These are phyloP conservation scores for Yamadazyma insecticola DNA, from an alignment of 805 yeast genomes.

Conservation along the genomic window DNA sequence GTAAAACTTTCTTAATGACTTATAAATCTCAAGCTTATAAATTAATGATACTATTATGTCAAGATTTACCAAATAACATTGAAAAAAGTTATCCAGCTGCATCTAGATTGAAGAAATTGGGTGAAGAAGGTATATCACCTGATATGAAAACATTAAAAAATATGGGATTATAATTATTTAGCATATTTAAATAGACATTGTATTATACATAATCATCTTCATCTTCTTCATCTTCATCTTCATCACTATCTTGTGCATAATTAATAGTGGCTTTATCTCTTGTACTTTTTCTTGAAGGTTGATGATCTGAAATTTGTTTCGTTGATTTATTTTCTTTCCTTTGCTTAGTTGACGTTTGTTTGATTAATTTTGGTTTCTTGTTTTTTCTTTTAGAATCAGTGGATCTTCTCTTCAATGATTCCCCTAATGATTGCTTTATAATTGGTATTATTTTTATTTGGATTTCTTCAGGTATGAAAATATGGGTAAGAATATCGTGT, in stretches of 20 bases:
- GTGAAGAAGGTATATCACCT: conserved; percentile 66
- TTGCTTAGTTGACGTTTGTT: conserved; percentile 20
- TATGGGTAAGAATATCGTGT: conserved; percentile 48
- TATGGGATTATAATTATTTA: conserved; percentile 26
- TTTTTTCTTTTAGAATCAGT: not conserved
- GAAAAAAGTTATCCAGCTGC: conserved; percentile 68
- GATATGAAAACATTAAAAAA: conserved; percentile 46
- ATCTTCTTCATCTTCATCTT: conserved; percentile 9
- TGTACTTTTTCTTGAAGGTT: conserved; percentile 41
- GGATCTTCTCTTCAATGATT: not conserved
- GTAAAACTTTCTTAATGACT: conserved; percentile 44
- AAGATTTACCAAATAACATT: conserved; percentile 3
- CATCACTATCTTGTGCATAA: conserved; percentile 26
- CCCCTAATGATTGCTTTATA: conserved; percentile 20
- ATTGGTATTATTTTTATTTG: conserved; percentile 29
- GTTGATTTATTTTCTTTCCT: conserved; percentile 19
- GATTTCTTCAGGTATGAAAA: conserved; percentile 50
- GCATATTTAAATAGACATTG: not conserved
- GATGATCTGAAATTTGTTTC: conserved; percentile 6
- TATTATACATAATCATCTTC: not conserved
- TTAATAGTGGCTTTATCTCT: conserved; percentile 29
- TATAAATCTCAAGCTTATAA: conserved; percentile 74
- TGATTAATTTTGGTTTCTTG: conserved; percentile 5
- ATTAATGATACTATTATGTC: conserved; percentile 8
- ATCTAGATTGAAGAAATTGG: conserved; percentile 66